A percentile compares a stretch with the other conserved stretches of the same genome.
These are phyloP conservation scores for Pyrenophora seminiperda DNA, from an alignment of 2,329 filamentous ascomycete species.

Conservation along the genomic window DNA sequence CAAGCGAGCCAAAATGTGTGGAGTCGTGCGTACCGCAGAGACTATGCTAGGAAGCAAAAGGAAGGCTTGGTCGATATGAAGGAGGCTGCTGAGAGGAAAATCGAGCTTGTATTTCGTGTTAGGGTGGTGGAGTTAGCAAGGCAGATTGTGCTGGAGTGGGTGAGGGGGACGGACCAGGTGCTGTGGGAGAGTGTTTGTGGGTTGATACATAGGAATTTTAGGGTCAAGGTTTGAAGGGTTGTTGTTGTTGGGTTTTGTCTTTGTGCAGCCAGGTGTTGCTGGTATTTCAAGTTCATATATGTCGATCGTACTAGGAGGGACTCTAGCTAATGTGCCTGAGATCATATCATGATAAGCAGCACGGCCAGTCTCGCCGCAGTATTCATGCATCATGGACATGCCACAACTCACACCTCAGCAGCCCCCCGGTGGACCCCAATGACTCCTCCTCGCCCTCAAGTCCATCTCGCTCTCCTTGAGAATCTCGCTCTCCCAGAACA, in stretches of 20 bases:
- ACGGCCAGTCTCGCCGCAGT: too few species aligned
- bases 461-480: slow-evolving; percentile 13
- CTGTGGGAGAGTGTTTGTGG: slow-evolving; percentile 89
- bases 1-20: slow-evolving; percentile 75
- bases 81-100: slow-evolving; percentile 29
- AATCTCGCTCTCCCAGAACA: slow-evolving; percentile 40
- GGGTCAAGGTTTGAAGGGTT: slow-evolving; percentile 19
- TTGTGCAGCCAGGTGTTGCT: too few species aligned
- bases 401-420: too few species aligned
- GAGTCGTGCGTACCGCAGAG: slow-evolving; percentile 73
- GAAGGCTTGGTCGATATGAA: slow-evolving; percentile 28
- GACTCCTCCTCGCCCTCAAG: too few species aligned
- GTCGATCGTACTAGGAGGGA: too few species aligned
- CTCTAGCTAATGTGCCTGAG: too few species aligned
- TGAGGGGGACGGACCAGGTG: slow-evolving; percentile 73
- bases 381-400: too few species aligned
- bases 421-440: too few species aligned
- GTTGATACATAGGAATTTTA: slow-evolving; percentile 53
- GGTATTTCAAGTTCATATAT: too few species aligned
- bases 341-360: too few species aligned
- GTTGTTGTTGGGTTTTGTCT: neutral
- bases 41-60: slow-evolving; percentile 49
- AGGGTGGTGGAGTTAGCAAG: slow-evolving; percentile 39
- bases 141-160: slow-evolving; percentile 65
- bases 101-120: slow-evolving; percentile 52